A percentile compares a stretch with the other conserved stretches of the same genome.
Conservation (phyloP, 2,329 filamentous ascomycete genomes). For the Aspergillus fumigatiaffinis region DNA sequence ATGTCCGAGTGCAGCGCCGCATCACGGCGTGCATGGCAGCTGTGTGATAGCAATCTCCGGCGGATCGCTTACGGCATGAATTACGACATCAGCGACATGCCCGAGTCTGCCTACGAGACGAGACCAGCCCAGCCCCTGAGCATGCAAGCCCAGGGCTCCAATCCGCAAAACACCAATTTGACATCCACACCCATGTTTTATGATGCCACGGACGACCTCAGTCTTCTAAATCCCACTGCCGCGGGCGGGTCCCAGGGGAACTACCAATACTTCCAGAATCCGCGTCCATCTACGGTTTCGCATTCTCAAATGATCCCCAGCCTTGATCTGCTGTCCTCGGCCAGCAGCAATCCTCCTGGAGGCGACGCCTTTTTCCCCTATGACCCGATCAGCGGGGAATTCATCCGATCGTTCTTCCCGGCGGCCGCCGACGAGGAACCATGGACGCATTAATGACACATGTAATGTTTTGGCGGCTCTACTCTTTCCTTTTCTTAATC, state of each 20-base stretch:
- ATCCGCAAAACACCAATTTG: not conserved
- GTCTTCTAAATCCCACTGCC: not conserved
- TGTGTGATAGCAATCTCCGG: slow-evolving; percentile 36
- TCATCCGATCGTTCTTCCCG: slow-evolving; percentile 39
- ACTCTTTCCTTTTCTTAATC: not conserved
- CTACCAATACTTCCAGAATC: not conserved
- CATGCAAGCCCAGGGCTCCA: slow-evolving; percentile 7
- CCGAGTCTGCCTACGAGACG: slow-evolving; percentile 17
- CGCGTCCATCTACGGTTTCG: not conserved
- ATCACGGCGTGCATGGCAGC: slow-evolving; percentile 40
- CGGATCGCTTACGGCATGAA: slow-evolving; percentile 33
- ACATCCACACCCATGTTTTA: not conserved
- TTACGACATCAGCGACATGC: slow-evolving; percentile 34
- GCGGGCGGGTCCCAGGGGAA: not conserved
- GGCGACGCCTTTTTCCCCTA: slow-evolving; percentile 35
- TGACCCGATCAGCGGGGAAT: slow-evolving; percentile 37
- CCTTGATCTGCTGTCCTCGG: slow-evolving; percentile 10
- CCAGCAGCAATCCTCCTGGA: slow-evolving; percentile 1
- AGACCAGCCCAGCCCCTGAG: slow-evolving; percentile 6
- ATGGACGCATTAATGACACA: slow-evolving; percentile 17
- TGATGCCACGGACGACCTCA: not conserved
- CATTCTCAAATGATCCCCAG: not conserved
- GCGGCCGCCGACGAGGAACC: slow-evolving; percentile 20
- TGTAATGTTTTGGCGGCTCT: not conserved
- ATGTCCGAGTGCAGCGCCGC: slow-evolving; percentile 38